Evolutionary conservation across 306 rosid genomes (phyloP).

Genomic region (Cercis canadensis): DNA sequence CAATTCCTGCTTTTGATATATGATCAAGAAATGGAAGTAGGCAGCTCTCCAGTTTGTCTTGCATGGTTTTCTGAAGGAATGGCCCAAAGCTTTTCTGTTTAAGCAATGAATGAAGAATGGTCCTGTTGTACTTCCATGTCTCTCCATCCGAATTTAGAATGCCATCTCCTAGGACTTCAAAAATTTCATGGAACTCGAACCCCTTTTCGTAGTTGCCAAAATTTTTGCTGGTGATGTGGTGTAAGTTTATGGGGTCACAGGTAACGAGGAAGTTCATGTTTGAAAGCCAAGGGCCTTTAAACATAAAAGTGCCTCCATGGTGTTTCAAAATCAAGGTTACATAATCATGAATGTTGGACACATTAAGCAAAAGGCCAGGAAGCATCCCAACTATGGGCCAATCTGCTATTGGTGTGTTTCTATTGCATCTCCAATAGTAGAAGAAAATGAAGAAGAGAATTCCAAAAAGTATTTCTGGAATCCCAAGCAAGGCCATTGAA

Average conservation of each 20-base stretch:
- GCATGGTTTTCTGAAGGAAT: background rate
- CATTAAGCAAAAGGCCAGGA: too few species aligned
- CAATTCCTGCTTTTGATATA: background rate
- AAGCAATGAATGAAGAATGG: background rate
- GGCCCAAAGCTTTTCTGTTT: background rate
- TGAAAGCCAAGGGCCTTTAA: too few species aligned
- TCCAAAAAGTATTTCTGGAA: too few species aligned
- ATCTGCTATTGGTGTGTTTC: too few species aligned
- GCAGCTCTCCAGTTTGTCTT: conserved; percentile 1
- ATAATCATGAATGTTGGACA: too few species aligned
- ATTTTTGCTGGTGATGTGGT: conserved; percentile 17
- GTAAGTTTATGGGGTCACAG: background rate
- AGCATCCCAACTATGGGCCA: too few species aligned
- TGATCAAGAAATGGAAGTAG: conserved; percentile 17
- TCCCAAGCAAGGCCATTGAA: too few species aligned
- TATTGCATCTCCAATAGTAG: too few species aligned
- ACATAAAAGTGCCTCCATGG: too few species aligned
- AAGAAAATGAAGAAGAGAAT: too few species aligned
- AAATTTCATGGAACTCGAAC: conserved; percentile 10
- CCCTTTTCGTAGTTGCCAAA: conserved; percentile 33
- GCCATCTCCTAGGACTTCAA: conserved; percentile 37
- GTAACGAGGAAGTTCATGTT: too few species aligned
- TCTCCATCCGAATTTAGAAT: conserved; percentile 29
- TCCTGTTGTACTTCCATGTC: conserved; percentile 18
- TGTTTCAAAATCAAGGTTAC: too few species aligned